Evolutionary conservation across 495 filamentous ascomycete genomes (phyloP).

Genomic region (Xylaria venustula): DNA sequence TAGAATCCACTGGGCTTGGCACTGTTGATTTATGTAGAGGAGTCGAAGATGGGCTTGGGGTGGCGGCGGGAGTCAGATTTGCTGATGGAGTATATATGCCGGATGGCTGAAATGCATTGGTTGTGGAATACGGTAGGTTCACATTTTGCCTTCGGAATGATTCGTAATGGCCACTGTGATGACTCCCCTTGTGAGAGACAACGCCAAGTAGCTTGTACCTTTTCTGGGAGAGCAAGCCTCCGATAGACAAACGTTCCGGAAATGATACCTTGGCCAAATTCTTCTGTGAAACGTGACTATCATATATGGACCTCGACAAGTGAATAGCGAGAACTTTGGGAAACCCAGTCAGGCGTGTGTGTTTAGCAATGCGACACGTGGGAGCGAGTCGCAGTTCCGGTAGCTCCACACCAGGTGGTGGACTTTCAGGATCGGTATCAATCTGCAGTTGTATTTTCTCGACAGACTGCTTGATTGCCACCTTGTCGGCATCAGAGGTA

Average conservation of each 20-base stretch:
- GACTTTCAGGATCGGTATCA: slow-evolving; percentile 71
- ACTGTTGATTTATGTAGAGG: slow-evolving; percentile 32
- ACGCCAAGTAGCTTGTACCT: slow-evolving; percentile 84
- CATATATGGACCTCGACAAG: slow-evolving; percentile 88
- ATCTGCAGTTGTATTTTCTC: slow-evolving; percentile 60
- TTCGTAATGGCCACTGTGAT: slow-evolving; percentile 96
- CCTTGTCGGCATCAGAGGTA: slow-evolving; percentile 45
- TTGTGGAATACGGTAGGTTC: slow-evolving; percentile 70
- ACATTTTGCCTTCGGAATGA: slow-evolving; percentile 87
- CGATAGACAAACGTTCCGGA: slow-evolving; percentile 77
- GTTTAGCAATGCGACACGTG: slow-evolving; percentile 77
- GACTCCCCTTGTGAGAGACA: slow-evolving; percentile 92
- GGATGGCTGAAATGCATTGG: slow-evolving; percentile 68
- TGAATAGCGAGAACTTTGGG: slow-evolving; percentile 90
- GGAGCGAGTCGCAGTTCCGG: slow-evolving; percentile 72
- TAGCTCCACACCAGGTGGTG: slow-evolving; percentile 68
- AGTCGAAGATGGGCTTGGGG: slow-evolving; percentile 37
- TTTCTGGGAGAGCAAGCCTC: slow-evolving; percentile 71
- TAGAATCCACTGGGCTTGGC: slow-evolving; percentile 38
- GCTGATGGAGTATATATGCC: slow-evolving; percentile 62
- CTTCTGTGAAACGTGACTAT: slow-evolving; percentile 76
- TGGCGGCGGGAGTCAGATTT: slow-evolving; percentile 27
- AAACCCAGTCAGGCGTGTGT: slow-evolving; percentile 80
- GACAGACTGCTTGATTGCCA: slow-evolving; percentile 46
- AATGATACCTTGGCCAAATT: slow-evolving; percentile 93